Percentiles rank a stretch among this genome's conserved stretches.
phyloP scores from a whole-genome alignment of 2,329 filamentous ascomycete genomes.

The Fusarium xyrophilum region DNA sequence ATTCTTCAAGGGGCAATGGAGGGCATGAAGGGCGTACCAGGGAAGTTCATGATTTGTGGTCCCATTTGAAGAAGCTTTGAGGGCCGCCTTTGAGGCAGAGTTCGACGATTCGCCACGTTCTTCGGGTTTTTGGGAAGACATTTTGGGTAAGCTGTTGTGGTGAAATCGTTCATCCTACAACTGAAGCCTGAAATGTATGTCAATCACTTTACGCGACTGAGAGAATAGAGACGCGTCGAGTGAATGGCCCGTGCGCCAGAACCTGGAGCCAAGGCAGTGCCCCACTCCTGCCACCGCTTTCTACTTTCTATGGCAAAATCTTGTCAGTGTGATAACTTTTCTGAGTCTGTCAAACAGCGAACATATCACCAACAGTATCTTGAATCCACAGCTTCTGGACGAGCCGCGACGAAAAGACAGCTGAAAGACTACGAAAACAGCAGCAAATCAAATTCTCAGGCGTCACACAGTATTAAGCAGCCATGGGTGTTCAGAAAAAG shows the following conservation, averaged over 20 bases:
- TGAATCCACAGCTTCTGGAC: neutral
- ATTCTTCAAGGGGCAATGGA: neutral
- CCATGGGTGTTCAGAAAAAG: slow-evolving; percentile 88
- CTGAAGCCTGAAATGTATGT: slow-evolving; percentile 30
- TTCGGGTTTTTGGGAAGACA: slow-evolving; percentile 59
- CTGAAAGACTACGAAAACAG: neutral
- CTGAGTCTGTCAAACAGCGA: slow-evolving; percentile 25
- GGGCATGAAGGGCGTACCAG: slow-evolving; percentile 61
- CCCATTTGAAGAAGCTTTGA: slow-evolving; percentile 59
- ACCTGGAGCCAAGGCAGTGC: neutral
- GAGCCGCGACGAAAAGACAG: neutral
- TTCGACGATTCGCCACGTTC: slow-evolving; percentile 67
- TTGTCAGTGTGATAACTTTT: slow-evolving; percentile 37
- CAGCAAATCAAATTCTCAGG: neutral
- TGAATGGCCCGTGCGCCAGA: slow-evolving; percentile 41
- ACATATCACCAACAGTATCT: slow-evolving; percentile 19
- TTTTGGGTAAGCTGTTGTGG: slow-evolving; percentile 40
- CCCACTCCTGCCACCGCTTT: slow-evolving; percentile 42
- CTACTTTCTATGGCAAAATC: slow-evolving; percentile 41
- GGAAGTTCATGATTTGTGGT: slow-evolving; percentile 74
- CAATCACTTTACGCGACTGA: slow-evolving; percentile 49
- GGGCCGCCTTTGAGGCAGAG: slow-evolving; percentile 63
- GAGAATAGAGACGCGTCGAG: slow-evolving; percentile 46
- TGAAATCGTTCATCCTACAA: slow-evolving; percentile 18
- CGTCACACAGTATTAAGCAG: neutral